Base-by-base conservation (phyloP, 78 protist species). In the Bodo saltans region DNA sequence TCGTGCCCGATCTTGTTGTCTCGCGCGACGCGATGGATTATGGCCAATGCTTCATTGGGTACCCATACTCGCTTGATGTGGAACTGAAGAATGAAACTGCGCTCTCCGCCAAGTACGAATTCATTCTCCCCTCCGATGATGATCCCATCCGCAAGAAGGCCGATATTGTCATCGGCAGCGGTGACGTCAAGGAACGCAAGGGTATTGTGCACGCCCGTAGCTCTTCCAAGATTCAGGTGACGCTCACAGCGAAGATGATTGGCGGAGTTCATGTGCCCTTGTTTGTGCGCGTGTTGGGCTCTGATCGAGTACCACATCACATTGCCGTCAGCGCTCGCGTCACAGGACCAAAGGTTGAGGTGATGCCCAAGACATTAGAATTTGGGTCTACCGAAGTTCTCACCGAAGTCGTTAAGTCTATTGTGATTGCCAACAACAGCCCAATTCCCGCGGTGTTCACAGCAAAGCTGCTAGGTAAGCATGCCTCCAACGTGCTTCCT, bases 71-170 rank as follows among this genome's bases (percentile, higher is more conserved):
- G 33, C 28, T 0, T 41, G 32, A 37, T 32, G 1, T 92, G 35
- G 68, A 37, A 40, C 33, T 92, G 60, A 21, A 3, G 73, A 92
- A 92, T 87, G 38, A 67, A 32, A 30, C 83, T 34, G 76, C 30
- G 35, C 74, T 88, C 38, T 85, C 87, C 0, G 91, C 92, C 70
- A 72, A 85, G 74, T 92, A 87, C 78, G 93, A 90, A 72, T 25
- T 92, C 30, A 33, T 60, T 2, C 78, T 52, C 39, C 87, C 60
- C 23, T 72, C 53, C 26, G 76, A 3, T 0, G 40, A 28, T 32
- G 74, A 35, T 41, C 73, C 73, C n/a, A 81, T 71, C 67, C 69
- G 79, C 60, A 83, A 34, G 72, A 53, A 74, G 68, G 72, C 39
- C 32, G 84, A 53, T 23, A 25, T 28, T 1, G 1, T 69, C 32